A percentile compares a stretch with the other conserved stretches of the same genome.
These are phyloP conservation scores for Aristolochia californica DNA, from an alignment of 164 flowering plant species.

Conservation along the genomic window DNA sequence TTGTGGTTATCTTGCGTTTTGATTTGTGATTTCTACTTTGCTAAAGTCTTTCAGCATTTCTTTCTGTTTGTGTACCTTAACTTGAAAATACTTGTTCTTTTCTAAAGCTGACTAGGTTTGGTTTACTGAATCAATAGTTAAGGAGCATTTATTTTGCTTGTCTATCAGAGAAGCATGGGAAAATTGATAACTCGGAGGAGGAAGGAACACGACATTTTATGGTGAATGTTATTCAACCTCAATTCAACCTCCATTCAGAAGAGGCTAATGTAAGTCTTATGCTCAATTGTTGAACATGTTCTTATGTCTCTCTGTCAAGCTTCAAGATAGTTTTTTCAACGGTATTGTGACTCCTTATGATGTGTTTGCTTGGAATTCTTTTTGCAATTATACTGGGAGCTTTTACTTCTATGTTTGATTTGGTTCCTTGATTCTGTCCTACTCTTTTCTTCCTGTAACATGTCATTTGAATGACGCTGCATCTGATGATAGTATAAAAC, in stretches of 20 bases:
- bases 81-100: too few species aligned
- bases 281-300: neutral
- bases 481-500: too few species aligned
- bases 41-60: neutral
- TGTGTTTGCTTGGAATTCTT: too few species aligned
- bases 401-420: too few species aligned
- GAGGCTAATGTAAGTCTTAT: conserved; percentile 84
- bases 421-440: too few species aligned
- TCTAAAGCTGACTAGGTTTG: neutral
- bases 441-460: too few species aligned
- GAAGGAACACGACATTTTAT: conserved; percentile 91
- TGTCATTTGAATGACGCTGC: too few species aligned
- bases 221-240: conserved; percentile 98
- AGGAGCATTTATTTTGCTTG: neutral
- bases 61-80: neutral
- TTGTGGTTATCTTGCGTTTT: neutral
- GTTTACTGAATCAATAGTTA: neutral
- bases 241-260: conserved; percentile 98
- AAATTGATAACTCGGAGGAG: conserved; percentile 48
- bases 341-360: too few species aligned
- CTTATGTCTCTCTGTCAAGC: neutral
- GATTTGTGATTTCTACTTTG: neutral
- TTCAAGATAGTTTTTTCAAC: neutral
- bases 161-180: conserved; percentile 40
- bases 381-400: too few species aligned